phyloP scores from a whole-genome alignment of 2,329 filamentous ascomycete species.

The Fusarium irregulare region DNA sequence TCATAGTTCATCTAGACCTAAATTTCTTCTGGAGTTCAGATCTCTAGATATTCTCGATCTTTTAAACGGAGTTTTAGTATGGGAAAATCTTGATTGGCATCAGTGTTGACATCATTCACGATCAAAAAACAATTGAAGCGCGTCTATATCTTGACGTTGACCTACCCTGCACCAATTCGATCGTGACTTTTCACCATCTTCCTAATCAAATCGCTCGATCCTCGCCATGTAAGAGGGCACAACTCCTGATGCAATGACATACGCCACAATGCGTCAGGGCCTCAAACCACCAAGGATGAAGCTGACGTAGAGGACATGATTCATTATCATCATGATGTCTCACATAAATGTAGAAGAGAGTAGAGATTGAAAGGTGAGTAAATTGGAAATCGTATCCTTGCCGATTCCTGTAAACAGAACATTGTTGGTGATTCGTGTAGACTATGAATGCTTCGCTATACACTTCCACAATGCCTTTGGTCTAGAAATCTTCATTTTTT shows the following conservation, averaged over 20 bases:
- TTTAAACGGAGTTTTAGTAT: neutral
- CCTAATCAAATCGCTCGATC: neutral
- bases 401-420: no score
- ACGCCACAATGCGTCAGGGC: conserved; percentile 11
- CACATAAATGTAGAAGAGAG: neutral
- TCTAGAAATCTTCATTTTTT: no score
- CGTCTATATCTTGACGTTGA: neutral
- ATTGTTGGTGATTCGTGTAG: no score
- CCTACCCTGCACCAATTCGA: conserved; percentile 20
- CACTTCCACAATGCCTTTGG: no score
- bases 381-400: neutral
- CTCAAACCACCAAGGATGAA: neutral
- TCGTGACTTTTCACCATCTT: neutral
- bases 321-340: conserved; percentile 9
- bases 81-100: neutral
- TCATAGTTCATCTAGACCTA: conserved; percentile 3
- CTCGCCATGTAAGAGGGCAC: neutral
- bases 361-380: neutral
- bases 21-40: neutral
- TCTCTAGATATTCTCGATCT: neutral
- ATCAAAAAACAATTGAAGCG: neutral
- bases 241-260: neutral
- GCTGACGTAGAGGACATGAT: conserved; percentile 19
- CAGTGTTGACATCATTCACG: neutral
- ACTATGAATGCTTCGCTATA: no score